Base-by-base conservation (phyloP, 352 stramenopile genomes). In the Phytophthora uliginosa region DNA sequence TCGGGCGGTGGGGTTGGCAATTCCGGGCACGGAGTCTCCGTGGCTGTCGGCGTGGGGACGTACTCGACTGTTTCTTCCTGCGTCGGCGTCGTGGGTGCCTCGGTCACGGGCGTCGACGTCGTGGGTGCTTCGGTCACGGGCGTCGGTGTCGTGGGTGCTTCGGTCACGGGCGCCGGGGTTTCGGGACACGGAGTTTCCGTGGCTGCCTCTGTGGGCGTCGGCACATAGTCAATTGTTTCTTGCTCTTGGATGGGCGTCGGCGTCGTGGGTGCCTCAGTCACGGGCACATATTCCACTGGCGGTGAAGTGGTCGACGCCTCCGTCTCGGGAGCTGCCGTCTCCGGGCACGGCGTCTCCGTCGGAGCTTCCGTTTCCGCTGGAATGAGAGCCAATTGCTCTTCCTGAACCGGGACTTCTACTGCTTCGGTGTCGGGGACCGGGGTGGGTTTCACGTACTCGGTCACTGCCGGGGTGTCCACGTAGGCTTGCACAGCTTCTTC, bases 1-100 rank as follows among this genome's bases (percentile, higher is more conserved):
- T 76, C 51, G 15, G 61, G 55, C 3, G 1, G 22, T 2, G 64
- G 65, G 3, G 59, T 71, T 10, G 71, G 71, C 18, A 71, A 42
- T 24, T 24, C 47, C 18, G 72, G 61, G 7, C 62, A 79, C 5
- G 68, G 72, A 7, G 66, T 68, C 20, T 73, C 66, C 1, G 65
- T 77, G 17, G 38, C 53, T 2, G 59, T 57, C 26, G 53, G 53
- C n/a, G 50, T 64, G 1, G 50, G 63, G 3, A 50, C 36, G 26
- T 72, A 61, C 36, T 52, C 22, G 13, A 67, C 36, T 18, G 33
- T 17, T 40, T 67, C 47, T 7, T 48, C 17, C 42, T 26, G 40
- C 12, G 47, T 59, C 5, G 45, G 38, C 7, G 38, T 45, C 59
- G 17, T 66, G 2, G 5, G 38, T 51, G 26, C 36, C 24, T 64